Conservation (phyloP, 345 rosid species). For the Fremontodendron californicum region DNA sequence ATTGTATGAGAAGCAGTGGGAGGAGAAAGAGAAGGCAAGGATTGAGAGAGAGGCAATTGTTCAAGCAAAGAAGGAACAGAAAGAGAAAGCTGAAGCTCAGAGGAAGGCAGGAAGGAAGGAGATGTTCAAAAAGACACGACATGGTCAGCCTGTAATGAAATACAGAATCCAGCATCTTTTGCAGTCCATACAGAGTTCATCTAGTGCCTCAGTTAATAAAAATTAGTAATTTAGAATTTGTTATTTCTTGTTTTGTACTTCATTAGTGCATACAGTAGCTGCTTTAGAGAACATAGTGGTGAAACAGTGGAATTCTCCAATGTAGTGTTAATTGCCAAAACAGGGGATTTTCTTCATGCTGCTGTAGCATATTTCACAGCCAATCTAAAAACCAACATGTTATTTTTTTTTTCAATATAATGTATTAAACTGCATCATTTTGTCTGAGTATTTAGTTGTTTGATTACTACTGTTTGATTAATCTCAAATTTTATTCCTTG, state of each 20-base stretch:
- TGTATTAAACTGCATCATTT: background rate
- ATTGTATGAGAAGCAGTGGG: constrained; percentile 59
- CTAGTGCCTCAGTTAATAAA: constrained; percentile 8
- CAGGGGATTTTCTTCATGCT: background rate
- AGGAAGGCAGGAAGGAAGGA: constrained; percentile 61
- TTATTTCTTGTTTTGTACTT: background rate
- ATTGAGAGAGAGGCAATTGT: constrained; percentile 12
- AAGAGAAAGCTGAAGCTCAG: constrained; percentile 58
- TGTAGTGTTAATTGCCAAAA: background rate
- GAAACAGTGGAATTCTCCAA: background rate
- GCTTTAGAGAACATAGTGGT: background rate
- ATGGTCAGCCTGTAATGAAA: constrained; percentile 91
- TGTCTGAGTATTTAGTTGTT: background rate
- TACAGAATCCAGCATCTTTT: constrained; percentile 81
- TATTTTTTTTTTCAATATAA: background rate
- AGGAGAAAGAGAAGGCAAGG: constrained; percentile 29
- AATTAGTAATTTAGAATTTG: background rate
- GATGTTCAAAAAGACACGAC: constrained; percentile 69
- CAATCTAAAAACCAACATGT: background rate
- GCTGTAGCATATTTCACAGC: background rate
- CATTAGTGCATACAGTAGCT: background rate
- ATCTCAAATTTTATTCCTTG: background rate
- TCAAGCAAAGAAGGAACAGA: constrained; percentile 52
- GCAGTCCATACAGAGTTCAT: constrained; percentile 59
- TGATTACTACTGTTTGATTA: background rate